Percentiles rank a stretch among this genome's conserved stretches.
phyloP scores from a whole-genome alignment of 768 basidiomycete species.

The Tricholoma sp. region DNA sequence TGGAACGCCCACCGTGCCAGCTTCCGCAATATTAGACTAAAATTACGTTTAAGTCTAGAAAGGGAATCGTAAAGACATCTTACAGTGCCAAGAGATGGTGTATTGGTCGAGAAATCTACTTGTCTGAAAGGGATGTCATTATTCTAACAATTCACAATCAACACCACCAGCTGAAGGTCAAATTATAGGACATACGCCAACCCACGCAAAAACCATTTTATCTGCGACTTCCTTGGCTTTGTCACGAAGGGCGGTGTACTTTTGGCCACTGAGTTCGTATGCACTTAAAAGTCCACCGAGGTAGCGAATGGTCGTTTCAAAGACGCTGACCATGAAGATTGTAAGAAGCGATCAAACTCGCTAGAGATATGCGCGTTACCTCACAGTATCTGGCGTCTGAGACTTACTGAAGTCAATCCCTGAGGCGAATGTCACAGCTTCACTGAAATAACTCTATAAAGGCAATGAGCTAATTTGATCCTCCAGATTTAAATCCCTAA shows the following conservation, averaged over 20 bases:
- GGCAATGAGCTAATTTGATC: neutral
- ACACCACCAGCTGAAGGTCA: neutral
- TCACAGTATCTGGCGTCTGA: conserved; percentile 36
- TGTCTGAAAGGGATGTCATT: conserved; percentile 37
- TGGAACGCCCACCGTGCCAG: conserved; percentile 37
- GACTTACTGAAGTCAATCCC: conserved; percentile 43
- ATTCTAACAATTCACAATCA: conserved; percentile 15
- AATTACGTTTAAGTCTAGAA: neutral
- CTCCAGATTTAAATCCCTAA: neutral
- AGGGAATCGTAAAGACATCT: neutral
- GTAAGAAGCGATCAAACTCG: neutral
- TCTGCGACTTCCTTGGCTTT: conserved; percentile 61
- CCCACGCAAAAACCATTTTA: conserved; percentile 58
- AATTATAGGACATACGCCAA: conserved; percentile 34
- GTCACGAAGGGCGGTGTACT: conserved; percentile 43
- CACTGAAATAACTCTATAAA: conserved; percentile 38
- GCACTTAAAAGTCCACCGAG: conserved; percentile 66
- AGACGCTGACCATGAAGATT: conserved; percentile 38
- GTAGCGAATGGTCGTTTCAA: conserved; percentile 75
- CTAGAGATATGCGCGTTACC: conserved; percentile 20
- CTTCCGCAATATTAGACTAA: conserved; percentile 50
- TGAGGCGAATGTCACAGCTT: conserved; percentile 37
- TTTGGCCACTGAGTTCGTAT: conserved; percentile 57
- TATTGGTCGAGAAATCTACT: conserved; percentile 38
- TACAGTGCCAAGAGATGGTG: neutral